These are phyloP conservation scores for Phaffia australis DNA, from an alignment of 768 basidiomycete species.

Conservation along the genomic window DNA sequence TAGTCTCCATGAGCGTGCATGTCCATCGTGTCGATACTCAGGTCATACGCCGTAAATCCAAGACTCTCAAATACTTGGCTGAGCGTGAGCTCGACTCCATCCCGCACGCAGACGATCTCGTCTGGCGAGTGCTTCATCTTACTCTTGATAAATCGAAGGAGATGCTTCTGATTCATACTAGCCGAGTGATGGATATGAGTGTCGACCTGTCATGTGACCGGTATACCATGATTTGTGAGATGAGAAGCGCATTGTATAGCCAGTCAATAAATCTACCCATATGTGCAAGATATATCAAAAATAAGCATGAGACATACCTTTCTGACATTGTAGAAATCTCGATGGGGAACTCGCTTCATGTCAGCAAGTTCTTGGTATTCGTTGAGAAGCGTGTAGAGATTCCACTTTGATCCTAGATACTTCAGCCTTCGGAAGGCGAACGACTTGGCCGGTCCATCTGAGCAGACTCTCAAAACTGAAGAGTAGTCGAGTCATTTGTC, in stretches of 20 bases:
- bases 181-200: slow-evolving; percentile 98
- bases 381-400: slow-evolving; percentile 81
- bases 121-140: slow-evolving; percentile 85
- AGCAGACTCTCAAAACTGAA: slow-evolving; percentile 63
- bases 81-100: slow-evolving; percentile 75
- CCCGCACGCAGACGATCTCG: slow-evolving; percentile 89
- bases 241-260: not conserved
- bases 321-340: slow-evolving; percentile 96
- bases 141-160: slow-evolving; percentile 96
- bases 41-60: slow-evolving; percentile 87
- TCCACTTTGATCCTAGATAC: slow-evolving; percentile 86
- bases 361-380: slow-evolving; percentile 88
- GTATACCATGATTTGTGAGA: not conserved
- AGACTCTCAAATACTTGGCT: slow-evolving; percentile 93
- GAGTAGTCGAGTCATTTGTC: not conserved
- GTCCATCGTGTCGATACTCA: slow-evolving; percentile 96
- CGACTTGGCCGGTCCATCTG: slow-evolving; percentile 90
- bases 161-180: slow-evolving; percentile 98
- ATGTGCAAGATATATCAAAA: not conserved
- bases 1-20: slow-evolving; percentile 54
- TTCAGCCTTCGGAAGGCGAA: slow-evolving; percentile 85
- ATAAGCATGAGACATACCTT: slow-evolving; percentile 41
- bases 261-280: not conserved
- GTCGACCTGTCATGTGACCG: slow-evolving; percentile 50
- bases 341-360: slow-evolving; percentile 89